Percentiles rank a stretch among this genome's conserved stretches.
Evolutionary conservation across 164 flowering plant species (phyloP).

Genomic region (Taxillus chinensis): DNA sequence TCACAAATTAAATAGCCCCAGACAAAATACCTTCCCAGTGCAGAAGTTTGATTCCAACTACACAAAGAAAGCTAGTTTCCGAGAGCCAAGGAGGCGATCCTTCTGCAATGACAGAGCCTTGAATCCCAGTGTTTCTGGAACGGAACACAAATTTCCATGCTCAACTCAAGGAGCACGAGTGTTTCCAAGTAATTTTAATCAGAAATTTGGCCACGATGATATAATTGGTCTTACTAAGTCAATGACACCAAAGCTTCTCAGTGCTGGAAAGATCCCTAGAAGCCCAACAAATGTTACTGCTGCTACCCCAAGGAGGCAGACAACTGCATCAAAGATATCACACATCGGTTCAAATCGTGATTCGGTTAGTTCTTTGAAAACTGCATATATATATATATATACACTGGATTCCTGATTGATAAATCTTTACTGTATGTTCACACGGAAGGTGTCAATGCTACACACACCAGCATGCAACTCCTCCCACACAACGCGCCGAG

Average conservation of each 20-base stretch:
- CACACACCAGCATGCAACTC: constrained; percentile 36
- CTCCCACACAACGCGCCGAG: constrained; percentile 38
- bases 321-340: constrained; percentile 32
- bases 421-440: too few species aligned
- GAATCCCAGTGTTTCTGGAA: constrained; percentile 60
- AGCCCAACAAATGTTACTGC: constrained; percentile 41
- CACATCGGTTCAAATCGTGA: constrained; percentile 31
- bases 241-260: constrained; percentile 23
- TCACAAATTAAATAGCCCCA: constrained; percentile 50
- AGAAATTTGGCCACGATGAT: constrained; percentile 27
- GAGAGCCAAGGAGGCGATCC: constrained; percentile 41
- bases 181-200: constrained; percentile 21
- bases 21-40: constrained; percentile 32
- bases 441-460: constrained; percentile 36
- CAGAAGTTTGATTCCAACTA: constrained; percentile 31
- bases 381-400: too few species aligned
- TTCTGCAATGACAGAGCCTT: constrained; percentile 50
- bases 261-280: constrained; percentile 38
- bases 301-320: constrained; percentile 44
- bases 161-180: constrained; percentile 33
- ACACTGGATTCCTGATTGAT: too few species aligned
- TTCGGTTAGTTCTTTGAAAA: constrained; percentile 27
- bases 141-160: constrained; percentile 41
- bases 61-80: constrained; percentile 40
- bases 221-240: constrained; percentile 28